phyloP scores from a whole-genome alignment of 352 stramenopile genomes.

The Pythium volutum region DNA sequence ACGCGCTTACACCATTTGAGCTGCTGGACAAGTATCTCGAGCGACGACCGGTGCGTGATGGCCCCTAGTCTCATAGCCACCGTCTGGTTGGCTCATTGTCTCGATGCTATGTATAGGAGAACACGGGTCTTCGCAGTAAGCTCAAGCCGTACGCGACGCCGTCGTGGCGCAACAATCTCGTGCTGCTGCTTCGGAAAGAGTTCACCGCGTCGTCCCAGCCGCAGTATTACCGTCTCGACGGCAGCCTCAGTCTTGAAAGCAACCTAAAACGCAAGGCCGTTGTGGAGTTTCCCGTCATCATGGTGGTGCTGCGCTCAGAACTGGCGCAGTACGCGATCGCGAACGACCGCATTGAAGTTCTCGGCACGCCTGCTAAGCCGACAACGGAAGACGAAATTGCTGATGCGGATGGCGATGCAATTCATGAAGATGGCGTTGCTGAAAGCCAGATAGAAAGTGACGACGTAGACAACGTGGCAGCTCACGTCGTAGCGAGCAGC shows the following conservation, averaged over 20 bases:
- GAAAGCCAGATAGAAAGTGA: constrained; percentile 3
- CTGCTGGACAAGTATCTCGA: constrained; percentile 63
- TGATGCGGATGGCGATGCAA: constrained; percentile 3
- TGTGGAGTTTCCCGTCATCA: constrained; percentile 78
- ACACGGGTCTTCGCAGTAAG: constrained; percentile 60
- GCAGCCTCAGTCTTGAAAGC: constrained; percentile 55
- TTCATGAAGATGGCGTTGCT: not conserved
- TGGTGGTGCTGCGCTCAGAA: constrained; percentile 43
- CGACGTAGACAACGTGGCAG: not conserved
- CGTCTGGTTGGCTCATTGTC: not conserved
- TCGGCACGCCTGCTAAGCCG: constrained; percentile 15
- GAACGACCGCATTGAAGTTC: constrained; percentile 64
- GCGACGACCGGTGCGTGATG: constrained; percentile 42
- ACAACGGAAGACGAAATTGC: not conserved
- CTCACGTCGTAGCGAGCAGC: not conserved
- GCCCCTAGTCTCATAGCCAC: constrained; percentile 6
- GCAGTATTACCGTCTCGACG: constrained; percentile 73
- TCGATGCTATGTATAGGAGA: constrained; percentile 43
- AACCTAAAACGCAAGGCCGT: constrained; percentile 77
- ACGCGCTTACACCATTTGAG: constrained; percentile 50
- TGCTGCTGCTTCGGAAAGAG: constrained; percentile 75
- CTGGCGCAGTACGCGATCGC: constrained; percentile 54
- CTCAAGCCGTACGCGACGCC: constrained; percentile 59
- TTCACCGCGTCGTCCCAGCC: constrained; percentile 63
- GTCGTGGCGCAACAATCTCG: constrained; percentile 52